These are phyloP conservation scores for Cyphellophora europaea DNA, from an alignment of 2,329 filamentous ascomycete genomes.

Conservation along the genomic window DNA sequence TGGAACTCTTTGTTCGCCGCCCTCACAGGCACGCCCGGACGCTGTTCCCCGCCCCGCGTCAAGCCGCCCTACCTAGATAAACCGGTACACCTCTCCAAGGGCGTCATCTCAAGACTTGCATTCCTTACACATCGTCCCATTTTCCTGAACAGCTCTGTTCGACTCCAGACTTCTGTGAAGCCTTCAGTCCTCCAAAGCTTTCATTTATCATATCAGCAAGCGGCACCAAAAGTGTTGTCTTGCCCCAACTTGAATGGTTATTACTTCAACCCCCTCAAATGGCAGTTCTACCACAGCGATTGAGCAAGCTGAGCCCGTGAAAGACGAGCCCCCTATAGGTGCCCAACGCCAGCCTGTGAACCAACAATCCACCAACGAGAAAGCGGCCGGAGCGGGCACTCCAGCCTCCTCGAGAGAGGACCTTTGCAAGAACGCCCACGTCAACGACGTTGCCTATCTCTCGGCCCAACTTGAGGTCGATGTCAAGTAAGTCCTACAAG, in stretches of 20 bases:
- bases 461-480: constrained; percentile 1
- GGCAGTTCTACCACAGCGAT: constrained; percentile 1
- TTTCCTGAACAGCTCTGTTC: constrained; percentile 2
- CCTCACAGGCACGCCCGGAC: no score
- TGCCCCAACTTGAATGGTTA: constrained; percentile 5
- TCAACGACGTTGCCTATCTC: neutral
- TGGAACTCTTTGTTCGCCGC: no score
- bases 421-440: constrained; percentile 3
- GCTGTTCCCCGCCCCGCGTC: no score
- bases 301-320: constrained; percentile 5
- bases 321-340: constrained; percentile 5
- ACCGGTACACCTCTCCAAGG: no score
- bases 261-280: constrained; percentile 4
- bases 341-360: neutral
- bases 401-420: neutral
- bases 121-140: no score
- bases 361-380: constrained; percentile 1
- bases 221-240: neutral
- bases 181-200: neutral
- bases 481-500: neutral
- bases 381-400: neutral
- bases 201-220: neutral
- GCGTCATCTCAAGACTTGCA: no score
- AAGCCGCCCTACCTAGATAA: no score
- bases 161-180: constrained; percentile 1